Evolutionary conservation across 495 filamentous ascomycete genomes (phyloP).

Genomic region (Penicillium bovifimosum): DNA sequence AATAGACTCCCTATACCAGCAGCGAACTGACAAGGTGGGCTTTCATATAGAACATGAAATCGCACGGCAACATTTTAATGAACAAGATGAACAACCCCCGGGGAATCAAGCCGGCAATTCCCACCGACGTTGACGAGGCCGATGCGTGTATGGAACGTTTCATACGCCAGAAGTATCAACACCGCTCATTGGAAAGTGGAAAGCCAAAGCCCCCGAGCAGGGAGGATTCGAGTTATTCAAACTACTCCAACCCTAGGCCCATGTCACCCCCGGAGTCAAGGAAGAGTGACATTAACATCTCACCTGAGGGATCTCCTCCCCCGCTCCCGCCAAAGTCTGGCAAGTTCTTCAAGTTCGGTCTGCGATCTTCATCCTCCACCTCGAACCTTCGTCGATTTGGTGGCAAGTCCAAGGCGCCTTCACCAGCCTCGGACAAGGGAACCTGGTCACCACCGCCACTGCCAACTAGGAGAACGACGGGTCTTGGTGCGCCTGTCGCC

Average conservation of each 20-base stretch:
- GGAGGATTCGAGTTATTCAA: constrained; percentile 34
- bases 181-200: constrained; percentile 51
- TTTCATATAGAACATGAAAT: constrained; percentile 72
- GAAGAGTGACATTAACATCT: constrained; percentile 10
- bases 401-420: constrained; percentile 25
- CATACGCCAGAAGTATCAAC: constrained; percentile 89
- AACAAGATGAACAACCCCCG: constrained; percentile 86
- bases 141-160: constrained; percentile 91
- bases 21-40: constrained; percentile 14
- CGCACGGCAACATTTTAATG: constrained; percentile 75
- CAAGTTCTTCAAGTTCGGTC: constrained; percentile 67
- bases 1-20: background rate
- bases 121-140: constrained; percentile 83
- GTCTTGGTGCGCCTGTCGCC: constrained; percentile 62
- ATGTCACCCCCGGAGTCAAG: constrained; percentile 6
- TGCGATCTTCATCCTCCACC: constrained; percentile 68
- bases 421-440: constrained; percentile 23
- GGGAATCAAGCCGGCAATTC: constrained; percentile 72
- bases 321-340: constrained; percentile 80
- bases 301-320: constrained; percentile 55
- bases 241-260: constrained; percentile 28
- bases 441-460: constrained; percentile 33
- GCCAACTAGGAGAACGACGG: constrained; percentile 50
- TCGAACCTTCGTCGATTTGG: constrained; percentile 43
- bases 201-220: constrained; percentile 44